Base-by-base conservation (phyloP, 441 rosid species). In the Geranium incanum region DNA sequence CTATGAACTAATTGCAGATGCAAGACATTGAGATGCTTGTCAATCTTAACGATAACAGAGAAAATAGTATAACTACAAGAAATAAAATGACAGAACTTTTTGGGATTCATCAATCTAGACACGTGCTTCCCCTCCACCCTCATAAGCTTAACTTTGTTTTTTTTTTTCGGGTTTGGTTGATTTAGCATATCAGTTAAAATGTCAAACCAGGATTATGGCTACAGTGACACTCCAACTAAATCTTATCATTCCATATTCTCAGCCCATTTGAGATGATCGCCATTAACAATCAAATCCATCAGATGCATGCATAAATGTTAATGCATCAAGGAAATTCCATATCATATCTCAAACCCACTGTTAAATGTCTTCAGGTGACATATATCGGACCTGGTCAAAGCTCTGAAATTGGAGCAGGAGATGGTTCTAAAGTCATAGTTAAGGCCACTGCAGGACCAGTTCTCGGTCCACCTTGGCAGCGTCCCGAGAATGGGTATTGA, bases 381-480 rank as follows among this genome's bases (percentile, higher is more conserved):
- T 93, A 89, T 80, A 71, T 91, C 39, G 96, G 89, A 82, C 97
- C 98, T 15, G 89, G 91, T 69, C 79, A 89, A 60, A 81, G 82
- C 82, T 81, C 74, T 59, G 86, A 81, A 79, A 68, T 91, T 52
- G 86, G 81, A 43, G 79, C 72, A 64, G 79, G 72, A 78, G 80
- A 73, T 52, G 89, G 92, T 67, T 43, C 82, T 37, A 84, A 86
- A 68, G 82, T 88, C 71, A 81, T 72, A 79, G 80, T 86, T 68
- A 75, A 84, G 77, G 96, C 95, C 16, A 89, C 92, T 19, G 87
- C 95, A 45, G 98, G 97, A 67, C 97, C 98, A 72, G 79, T 93
- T 67, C 84, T 91, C 0, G 98, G 98, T 80, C 98, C 96, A 79
- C 98, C 97, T 19, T 93, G 98, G 98, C 96, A 91, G 82, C 91